These are phyloP conservation scores for Chondrus crispus DNA, from an alignment of 23 red algal species.

Conservation along the genomic window DNA sequence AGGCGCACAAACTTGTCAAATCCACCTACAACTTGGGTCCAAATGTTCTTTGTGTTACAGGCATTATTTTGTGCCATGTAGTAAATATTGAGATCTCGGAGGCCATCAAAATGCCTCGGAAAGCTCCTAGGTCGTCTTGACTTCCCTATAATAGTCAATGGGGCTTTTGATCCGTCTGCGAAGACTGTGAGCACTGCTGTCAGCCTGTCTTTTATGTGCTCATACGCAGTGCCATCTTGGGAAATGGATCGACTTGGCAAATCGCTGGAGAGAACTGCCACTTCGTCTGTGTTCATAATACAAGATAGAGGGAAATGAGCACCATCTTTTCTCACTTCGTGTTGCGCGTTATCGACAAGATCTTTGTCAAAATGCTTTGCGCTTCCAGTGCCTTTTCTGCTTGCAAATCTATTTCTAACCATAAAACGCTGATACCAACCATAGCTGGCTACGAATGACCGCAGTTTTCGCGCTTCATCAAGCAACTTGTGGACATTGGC, in stretches of 20 bases:
- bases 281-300: conserved; percentile 7
- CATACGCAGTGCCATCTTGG: not conserved
- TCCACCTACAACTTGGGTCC: not conserved
- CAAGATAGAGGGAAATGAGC: too few relatives aligned
- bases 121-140: not conserved
- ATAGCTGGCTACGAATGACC: too few relatives aligned
- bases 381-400: too few relatives aligned
- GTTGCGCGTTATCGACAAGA: too few relatives aligned
- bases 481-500: too few relatives aligned
- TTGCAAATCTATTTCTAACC: too few relatives aligned
- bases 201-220: not conserved
- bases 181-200: not conserved
- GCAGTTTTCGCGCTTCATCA: too few relatives aligned
- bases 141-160: not conserved
- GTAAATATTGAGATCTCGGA: not conserved
- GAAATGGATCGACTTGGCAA: not conserved
- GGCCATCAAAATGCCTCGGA: not conserved
- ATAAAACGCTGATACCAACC: too few relatives aligned
- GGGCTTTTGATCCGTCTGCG: not conserved
- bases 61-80: not conserved
- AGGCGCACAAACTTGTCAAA: not conserved
- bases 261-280: not conserved
- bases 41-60: not conserved
- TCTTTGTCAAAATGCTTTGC: too few relatives aligned
- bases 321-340: too few relatives aligned